Evolutionary conservation across 306 rosid species (phyloP), one percentile per base, ranked within the genome.

Genomic region (Gleditsia sinensis): DNA sequence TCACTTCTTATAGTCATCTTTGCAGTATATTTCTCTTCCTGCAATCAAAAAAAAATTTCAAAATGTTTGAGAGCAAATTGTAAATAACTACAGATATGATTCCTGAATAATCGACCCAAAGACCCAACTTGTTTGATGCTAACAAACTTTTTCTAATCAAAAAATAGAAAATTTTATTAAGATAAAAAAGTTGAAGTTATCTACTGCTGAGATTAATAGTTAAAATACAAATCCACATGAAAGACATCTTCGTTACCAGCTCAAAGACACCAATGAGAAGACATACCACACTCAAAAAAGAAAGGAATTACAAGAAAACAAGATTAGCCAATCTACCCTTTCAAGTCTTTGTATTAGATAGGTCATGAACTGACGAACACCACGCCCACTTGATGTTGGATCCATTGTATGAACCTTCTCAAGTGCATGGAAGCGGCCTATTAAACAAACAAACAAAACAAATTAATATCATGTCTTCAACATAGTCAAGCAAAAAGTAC

Each of bases 281-380:
- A 76, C 66, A 36, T 51, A 75, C 45, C 33, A 64, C 78, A 28
- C 62, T 75, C 50, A 63, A 40, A 8, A 21, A 49, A 30, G 51
- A 32, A 27, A 76, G 17, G 28, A 37, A 60, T 25, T 34, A 61
- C 50, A 78, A 55, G 49, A 76, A 78, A 71, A 27, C 20, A 72
- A 74, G 75, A 28, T 34, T 64, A 77, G 42, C 6, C 33, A 61
- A 74, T 56, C 34, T 77, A 94, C 99, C 94, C 1, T 84, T 82
- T 95, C 91, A 25, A 95, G 98, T 84, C 72, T 84, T 81, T 88
- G 92, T 84, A 95, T 71, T 30, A 95, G 85, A 76, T 75, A 89
- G 0, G 99, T 95, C 85, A 92, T 95, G 84, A 95, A 95, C 71
- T 95, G 98, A 4, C 97, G 97, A 83, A 95, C 99, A 80, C 97